Base-by-base conservation (phyloP, 148 eudicot species). In the Vaccinium myrtillus region DNA sequence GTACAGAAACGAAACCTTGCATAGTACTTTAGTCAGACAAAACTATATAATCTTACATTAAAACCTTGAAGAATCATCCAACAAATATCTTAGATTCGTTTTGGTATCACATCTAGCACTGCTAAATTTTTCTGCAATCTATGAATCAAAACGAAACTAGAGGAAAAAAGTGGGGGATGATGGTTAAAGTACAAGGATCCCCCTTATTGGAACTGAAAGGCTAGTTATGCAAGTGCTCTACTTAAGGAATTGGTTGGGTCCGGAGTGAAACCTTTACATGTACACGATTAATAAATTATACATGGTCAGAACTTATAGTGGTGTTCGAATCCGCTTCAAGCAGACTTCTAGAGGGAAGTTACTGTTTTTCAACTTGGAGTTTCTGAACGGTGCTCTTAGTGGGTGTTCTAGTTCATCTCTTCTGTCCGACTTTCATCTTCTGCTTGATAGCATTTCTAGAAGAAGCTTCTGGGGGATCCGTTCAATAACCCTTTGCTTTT, bases 91-190 rank as follows among this genome's bases (percentile, higher is more conserved):
- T 25, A 25, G 7, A 69, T 69, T 69, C 7, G 39, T 69, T 4
- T 36, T 69, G 39, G 16, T 27, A 27, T 69, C 74, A 69, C 39
- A 65, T 65, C 70, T 65, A 27, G 39, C 74, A 15, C 39, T 27
- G 39, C 74, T 13, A 69, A 69, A 36, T 69, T 69, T 27, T 69
- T 69, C 70, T 69, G 74, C 74, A 27, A 69, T 69, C 74, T 27
- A 0, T 69, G 25, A 69, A 69, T 14, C 70, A 23, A 23, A 69
- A 27, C 18, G 32, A 69, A 27, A 69, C 74, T 5, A 12, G 39
- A 69, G 18, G 32, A 69, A 30, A 69, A 36, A 27, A 69, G 27
- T 65, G 71, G 15, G 15, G 71, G 13, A 65, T 25, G 71, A 65
- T 65, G 71, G 39, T 30, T 25, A 65, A 69, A 27, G 8, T 11